Conservation (phyloP, 805 yeast species). For the Cyberlindnera sargentensis region DNA sequence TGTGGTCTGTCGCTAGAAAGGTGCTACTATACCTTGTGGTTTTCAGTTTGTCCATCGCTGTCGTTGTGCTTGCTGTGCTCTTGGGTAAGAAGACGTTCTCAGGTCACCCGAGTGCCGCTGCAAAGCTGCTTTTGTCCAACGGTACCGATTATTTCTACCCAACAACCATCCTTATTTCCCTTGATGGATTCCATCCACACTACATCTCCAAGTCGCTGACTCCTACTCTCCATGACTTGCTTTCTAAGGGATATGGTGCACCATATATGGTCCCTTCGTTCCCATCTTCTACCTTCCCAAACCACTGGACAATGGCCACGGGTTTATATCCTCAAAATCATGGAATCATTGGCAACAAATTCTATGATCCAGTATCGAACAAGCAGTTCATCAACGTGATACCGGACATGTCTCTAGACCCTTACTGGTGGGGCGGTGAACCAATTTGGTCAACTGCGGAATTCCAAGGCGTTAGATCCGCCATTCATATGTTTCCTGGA, state of each 20-base stretch:
- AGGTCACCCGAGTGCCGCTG: not conserved
- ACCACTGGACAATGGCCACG: constrained; percentile 87
- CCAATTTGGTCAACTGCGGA: constrained; percentile 81
- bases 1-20: constrained; percentile 2
- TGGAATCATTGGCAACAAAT: constrained; percentile 81
- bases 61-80: constrained; percentile 14
- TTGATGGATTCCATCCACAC: constrained; percentile 92
- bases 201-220: constrained; percentile 60
- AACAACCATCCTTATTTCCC: constrained; percentile 72
- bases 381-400: constrained; percentile 59
- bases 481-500: constrained; percentile 98
- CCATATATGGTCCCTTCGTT: constrained; percentile 86
- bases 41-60: constrained; percentile 6
- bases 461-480: constrained; percentile 52
- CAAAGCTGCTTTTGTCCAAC: constrained; percentile 8
- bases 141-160: constrained; percentile 36
- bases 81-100: constrained; percentile 8
- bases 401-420: constrained; percentile 42
- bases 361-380: constrained; percentile 52
- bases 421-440: constrained; percentile 85
- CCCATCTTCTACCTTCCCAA: constrained; percentile 86
- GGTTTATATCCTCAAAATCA: constrained; percentile 80
- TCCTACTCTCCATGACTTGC: constrained; percentile 60
- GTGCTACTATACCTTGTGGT: constrained; percentile 6
- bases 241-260: constrained; percentile 47